phyloP scores from a whole-genome alignment of 306 rosid genomes.

The Neltuma alba region DNA sequence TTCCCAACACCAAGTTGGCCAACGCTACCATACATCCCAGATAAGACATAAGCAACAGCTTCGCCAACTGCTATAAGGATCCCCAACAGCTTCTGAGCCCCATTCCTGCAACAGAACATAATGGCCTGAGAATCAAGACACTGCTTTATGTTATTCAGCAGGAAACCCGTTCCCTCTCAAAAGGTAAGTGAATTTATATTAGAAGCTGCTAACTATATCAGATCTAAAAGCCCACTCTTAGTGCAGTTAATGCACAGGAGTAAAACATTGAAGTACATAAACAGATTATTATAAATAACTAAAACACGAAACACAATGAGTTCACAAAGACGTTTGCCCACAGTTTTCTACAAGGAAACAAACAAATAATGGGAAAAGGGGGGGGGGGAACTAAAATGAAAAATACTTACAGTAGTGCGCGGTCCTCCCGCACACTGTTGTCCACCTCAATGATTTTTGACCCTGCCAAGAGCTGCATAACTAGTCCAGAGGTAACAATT shows the following conservation, averaged over 20 bases:
- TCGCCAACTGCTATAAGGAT: conserved; percentile 94
- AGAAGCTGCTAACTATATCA: neutral
- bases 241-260: neutral
- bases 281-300: neutral
- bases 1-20: conserved; percentile 98
- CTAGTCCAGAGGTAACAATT: conserved; percentile 89
- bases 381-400: neutral
- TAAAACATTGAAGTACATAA: neutral
- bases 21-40: conserved; percentile 97
- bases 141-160: neutral
- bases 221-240: neutral
- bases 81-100: conserved; percentile 91
- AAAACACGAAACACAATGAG: neutral
- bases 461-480: conserved; percentile 91
- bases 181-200: neutral
- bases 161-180: neutral
- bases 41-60: conserved; percentile 97
- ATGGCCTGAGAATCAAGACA: neutral
- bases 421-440: conserved; percentile 93
- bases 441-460: conserved; percentile 91
- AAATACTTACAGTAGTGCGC: conserved; percentile 80
- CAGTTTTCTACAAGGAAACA: neutral
- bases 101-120: conserved; percentile 53
- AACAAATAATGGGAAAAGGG: neutral
- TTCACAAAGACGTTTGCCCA: neutral